Evolutionary conservation across 176 grass and related monocot species (phyloP), one percentile per base, ranked within the genome.

Genomic region (Oryza longistaminata): DNA sequence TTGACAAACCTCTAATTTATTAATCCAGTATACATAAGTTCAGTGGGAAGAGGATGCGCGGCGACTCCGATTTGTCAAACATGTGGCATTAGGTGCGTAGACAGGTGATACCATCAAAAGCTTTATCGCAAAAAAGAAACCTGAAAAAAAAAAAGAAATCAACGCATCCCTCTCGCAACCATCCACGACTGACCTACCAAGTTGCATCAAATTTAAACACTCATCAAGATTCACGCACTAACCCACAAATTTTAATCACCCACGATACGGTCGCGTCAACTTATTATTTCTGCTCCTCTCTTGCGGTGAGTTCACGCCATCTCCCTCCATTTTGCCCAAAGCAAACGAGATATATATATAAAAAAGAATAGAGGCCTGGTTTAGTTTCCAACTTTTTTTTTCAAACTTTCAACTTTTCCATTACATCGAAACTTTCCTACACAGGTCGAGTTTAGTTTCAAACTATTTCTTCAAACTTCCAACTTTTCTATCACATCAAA

Each of bases 141-240:
- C 48, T 50, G 14, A 31, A 53, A 58, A 21, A n/a, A 4, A 17
- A 7, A 7, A 19, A 7, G 52, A 21, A 4, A 58, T 19, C 1
- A 58, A 58, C 52, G 13, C 15, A 53, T 53, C 29, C 6, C 12
- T 14, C 14, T 50, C 14, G 48, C 48, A 50, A 16, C 48, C 13
- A 50, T 2, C 13, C 37, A 39, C 37, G 6, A 52, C 53, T 58
- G 53, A 58, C 33, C 16, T 42, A n/a, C 35, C 3, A n/a, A 39
- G 16, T 5, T 12, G 9, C 17, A 4, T 21, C 33, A 39, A 69
- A 34, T 12, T 42, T n/a, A n/a, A 4, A 5, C 1, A 72, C 53
- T 21, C 52, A 53, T 19, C 50, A 55, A 71, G 4, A 86, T 66
- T 60, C 14, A 27, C 84, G 42, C 76, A 66, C 40, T 85, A 64